Evolutionary conservation across 2,329 filamentous ascomycete species (phyloP).

Genomic region (Botrytis paeoniae): DNA sequence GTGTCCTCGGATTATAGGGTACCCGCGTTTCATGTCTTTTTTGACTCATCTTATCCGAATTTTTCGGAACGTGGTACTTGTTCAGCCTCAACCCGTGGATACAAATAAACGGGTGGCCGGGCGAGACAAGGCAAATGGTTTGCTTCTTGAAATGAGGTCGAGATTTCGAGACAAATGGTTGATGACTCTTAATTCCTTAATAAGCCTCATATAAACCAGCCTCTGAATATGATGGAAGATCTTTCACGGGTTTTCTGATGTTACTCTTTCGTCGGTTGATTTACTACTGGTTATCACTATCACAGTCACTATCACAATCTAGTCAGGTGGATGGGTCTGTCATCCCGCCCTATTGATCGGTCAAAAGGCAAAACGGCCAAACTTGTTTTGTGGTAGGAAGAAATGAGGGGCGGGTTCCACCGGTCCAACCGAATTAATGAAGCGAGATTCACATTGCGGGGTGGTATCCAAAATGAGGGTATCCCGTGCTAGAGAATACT

Average conservation of each 20-base stretch:
- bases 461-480: constrained; percentile 1
- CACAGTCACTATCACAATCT: constrained; percentile 5
- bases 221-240: not conserved
- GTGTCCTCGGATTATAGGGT: not conserved
- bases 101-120: constrained; percentile 11
- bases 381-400: not conserved
- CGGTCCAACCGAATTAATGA: not conserved
- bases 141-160: not conserved
- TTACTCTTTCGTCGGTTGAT: not conserved
- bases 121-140: constrained; percentile 4
- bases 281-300: not conserved
- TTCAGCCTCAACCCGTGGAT: constrained; percentile 9
- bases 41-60: constrained; percentile 5
- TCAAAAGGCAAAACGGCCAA: constrained; percentile 6
- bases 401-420: not conserved
- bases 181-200: not conserved
- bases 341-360: not conserved
- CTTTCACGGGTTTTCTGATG: not conserved
- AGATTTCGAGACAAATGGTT: not conserved
- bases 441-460: constrained; percentile 4
- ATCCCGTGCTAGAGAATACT: not conserved
- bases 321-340: constrained; percentile 10
- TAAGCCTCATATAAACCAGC: not conserved
- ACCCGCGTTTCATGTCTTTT: constrained; percentile 12
- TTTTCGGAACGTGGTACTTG: constrained; percentile 9